Evolutionary conservation across 2,329 filamentous ascomycete genomes (phyloP).

Genomic region (Microcyclosporella mali): DNA sequence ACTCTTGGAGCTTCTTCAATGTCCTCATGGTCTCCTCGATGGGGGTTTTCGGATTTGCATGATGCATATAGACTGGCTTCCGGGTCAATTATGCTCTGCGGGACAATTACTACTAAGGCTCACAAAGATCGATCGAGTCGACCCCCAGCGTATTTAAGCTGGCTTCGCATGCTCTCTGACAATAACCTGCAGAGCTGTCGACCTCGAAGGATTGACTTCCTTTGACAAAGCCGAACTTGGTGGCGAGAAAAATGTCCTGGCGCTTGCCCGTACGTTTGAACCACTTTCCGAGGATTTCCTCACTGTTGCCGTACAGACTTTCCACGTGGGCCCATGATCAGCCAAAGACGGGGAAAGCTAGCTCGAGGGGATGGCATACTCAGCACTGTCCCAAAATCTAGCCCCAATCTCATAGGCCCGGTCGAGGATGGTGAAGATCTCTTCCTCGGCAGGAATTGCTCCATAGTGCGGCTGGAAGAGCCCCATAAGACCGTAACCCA

Average conservation of each 20-base stretch:
- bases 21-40: slow-evolving; percentile 41
- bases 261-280: slow-evolving; percentile 35
- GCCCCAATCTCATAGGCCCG: no score
- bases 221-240: slow-evolving; percentile 32
- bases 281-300: slow-evolving; percentile 35
- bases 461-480: no score
- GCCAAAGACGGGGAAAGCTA: no score
- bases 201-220: slow-evolving; percentile 21
- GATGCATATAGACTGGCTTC: slow-evolving; percentile 36
- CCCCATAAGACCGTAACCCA: no score
- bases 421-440: no score
- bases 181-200: slow-evolving; percentile 38
- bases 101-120: slow-evolving; percentile 39
- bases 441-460: no score
- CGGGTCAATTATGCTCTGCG: slow-evolving; percentile 35
- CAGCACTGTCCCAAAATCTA: no score
- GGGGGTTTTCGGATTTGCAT: slow-evolving; percentile 38
- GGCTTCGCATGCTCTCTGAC: slow-evolving; percentile 32
- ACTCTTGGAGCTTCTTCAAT: slow-evolving; percentile 41
- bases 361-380: no score
- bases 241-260: slow-evolving; percentile 38
- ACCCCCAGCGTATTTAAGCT: slow-evolving; percentile 34
- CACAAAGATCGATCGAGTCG: slow-evolving; percentile 37
- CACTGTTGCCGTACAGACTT: slow-evolving; percentile 30
- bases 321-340: no score